These are phyloP conservation scores for Cordia subcordata DNA, from an alignment of 257 asterid genomes.

Conservation along the genomic window DNA sequence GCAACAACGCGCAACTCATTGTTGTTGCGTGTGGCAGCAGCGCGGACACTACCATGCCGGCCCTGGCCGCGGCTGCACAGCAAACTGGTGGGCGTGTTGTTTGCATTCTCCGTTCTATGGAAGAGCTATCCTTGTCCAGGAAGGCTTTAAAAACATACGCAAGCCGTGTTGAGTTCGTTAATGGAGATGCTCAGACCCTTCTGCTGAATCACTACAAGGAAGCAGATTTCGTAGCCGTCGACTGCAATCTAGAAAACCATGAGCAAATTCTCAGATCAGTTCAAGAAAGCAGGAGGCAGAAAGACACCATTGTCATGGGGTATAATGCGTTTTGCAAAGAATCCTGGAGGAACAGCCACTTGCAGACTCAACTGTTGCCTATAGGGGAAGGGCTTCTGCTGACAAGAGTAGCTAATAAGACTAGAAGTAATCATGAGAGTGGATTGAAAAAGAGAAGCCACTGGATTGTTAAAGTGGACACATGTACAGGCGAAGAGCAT, in stretches of 20 bases:
- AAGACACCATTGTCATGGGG: constrained; percentile 38
- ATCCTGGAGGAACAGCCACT: constrained; percentile 48
- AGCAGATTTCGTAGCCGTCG: constrained; percentile 64
- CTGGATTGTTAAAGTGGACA: constrained; percentile 44
- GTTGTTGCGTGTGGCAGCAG: constrained; percentile 51
- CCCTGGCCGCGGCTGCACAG: constrained; percentile 70
- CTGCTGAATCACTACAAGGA: constrained; percentile 32
- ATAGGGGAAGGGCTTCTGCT: constrained; percentile 74
- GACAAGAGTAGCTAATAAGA: constrained; percentile 30
- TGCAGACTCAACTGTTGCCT: constrained; percentile 56
- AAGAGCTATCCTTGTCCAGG: constrained; percentile 32
- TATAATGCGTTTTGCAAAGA: constrained; percentile 71
- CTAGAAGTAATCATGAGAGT: not conserved
- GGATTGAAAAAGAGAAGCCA: constrained; percentile 3
- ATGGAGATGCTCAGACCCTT: constrained; percentile 41
- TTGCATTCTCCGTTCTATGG: constrained; percentile 48
- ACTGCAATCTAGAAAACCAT: constrained; percentile 59
- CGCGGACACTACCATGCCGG: constrained; percentile 57
- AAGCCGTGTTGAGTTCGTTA: constrained; percentile 35
- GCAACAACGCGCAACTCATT: constrained; percentile 62
- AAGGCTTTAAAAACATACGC: constrained; percentile 21
- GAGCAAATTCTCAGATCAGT: constrained; percentile 40
- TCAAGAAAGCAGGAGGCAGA: constrained; percentile 23
- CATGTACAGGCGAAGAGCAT: constrained; percentile 68
- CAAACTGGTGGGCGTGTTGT: constrained; percentile 72